A percentile compares a stretch with the other conserved stretches of the same genome.
phyloP scores from a whole-genome alignment of 2,329 filamentous ascomycete genomes.

The Colletotrichum limetticola region DNA sequence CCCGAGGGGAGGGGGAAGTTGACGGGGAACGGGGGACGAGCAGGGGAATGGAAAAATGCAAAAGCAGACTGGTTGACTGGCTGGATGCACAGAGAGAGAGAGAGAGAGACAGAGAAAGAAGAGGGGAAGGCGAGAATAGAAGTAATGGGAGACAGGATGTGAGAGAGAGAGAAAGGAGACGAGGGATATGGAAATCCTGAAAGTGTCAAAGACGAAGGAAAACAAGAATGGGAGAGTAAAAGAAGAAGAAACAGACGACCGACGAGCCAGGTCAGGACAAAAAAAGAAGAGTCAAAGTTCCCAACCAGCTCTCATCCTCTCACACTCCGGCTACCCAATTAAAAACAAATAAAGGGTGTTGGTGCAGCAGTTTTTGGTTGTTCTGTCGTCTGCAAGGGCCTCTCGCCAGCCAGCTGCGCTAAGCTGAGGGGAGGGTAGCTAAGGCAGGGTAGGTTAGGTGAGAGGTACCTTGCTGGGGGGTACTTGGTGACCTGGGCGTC shows the following conservation, averaged over 20 bases:
- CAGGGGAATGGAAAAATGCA: slow-evolving; percentile 19
- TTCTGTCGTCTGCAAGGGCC: slow-evolving; percentile 31
- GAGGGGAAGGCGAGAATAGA: not conserved
- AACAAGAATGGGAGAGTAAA: not conserved
- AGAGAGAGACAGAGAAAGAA: not conserved
- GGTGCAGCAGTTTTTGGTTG: slow-evolving; percentile 23
- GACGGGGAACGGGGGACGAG: slow-evolving; percentile 29
- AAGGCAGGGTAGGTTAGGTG: not conserved
- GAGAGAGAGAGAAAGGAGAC: not conserved
- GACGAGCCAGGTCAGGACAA: not conserved
- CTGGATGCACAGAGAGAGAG: not conserved
- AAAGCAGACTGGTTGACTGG: slow-evolving; percentile 12
- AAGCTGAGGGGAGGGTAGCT: slow-evolving; percentile 1
- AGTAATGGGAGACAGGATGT: not conserved
- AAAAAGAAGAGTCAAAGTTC: not conserved
- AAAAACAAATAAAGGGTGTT: not conserved
- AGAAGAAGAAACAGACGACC: slow-evolving; percentile 8
- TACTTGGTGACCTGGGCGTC: slow-evolving; percentile 1
- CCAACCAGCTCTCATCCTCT: not conserved
- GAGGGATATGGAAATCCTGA: not conserved
- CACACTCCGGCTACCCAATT: not conserved
- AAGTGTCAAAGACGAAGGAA: not conserved
- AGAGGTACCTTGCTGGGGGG: not conserved
- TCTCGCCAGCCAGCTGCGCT: slow-evolving; percentile 25
- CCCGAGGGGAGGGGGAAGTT: not conserved